Evolutionary conservation across 73 alveolate species (phyloP).

Genomic region (Paramecium caudatum): DNA sequence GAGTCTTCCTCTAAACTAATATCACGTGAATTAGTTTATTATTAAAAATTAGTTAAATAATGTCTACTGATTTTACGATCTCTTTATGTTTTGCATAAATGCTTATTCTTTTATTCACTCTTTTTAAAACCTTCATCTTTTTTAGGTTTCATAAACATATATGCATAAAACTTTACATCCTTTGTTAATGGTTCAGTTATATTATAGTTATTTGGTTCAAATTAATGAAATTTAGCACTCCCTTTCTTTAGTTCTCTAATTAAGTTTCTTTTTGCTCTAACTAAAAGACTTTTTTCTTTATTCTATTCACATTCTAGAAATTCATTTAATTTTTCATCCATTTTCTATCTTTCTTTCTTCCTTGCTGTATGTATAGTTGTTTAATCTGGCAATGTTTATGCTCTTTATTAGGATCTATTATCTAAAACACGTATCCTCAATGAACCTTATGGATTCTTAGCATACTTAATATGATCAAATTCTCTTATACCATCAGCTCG

Average conservation of each 20-base stretch:
- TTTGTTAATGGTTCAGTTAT: constrained; percentile 16
- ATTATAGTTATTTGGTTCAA: background rate
- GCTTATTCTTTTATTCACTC: background rate
- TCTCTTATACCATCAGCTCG: constrained; percentile 57
- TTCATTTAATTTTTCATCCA: constrained; percentile 2
- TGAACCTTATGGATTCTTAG: constrained; percentile 34
- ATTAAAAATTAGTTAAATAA: constrained; percentile 30
- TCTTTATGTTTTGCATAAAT: background rate
- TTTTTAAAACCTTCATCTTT: background rate
- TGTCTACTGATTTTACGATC: background rate
- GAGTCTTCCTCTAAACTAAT: constrained; percentile 21
- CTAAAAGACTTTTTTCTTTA: constrained; percentile 25
- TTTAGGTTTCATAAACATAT: constrained; percentile 29
- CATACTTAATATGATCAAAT: constrained; percentile 17
- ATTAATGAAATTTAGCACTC: background rate
- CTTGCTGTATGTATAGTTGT: background rate
- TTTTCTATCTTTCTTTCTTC: constrained; percentile 30
- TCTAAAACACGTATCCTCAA: constrained; percentile 28
- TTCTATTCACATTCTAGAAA: background rate
- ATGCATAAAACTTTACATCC: constrained; percentile 64
- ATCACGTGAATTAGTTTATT: background rate
- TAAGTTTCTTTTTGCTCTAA: constrained; percentile 3
- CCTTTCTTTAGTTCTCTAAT: background rate
- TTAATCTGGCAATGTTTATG: background rate
- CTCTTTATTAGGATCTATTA: background rate